Conservation (phyloP, 2,329 filamentous ascomycete species). For the Xylariaceae sp. region DNA sequence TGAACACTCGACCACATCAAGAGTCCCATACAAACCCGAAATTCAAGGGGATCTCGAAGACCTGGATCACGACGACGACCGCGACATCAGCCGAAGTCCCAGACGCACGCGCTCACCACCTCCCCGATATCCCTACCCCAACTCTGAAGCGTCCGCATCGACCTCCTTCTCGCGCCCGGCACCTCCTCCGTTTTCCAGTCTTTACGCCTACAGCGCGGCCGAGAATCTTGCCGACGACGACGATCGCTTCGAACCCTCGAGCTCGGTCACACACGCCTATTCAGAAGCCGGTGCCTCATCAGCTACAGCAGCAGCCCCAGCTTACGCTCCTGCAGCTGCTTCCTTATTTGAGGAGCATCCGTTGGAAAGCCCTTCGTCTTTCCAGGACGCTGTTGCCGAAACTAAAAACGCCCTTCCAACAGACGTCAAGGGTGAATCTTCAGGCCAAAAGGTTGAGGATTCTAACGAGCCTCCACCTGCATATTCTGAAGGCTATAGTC, state of each 20-base stretch:
- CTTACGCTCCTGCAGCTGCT: constrained; percentile 44
- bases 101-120: constrained; percentile 48
- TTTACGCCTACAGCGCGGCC: constrained; percentile 40
- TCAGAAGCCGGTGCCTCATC: constrained; percentile 31
- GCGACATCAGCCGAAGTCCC: constrained; percentile 22
- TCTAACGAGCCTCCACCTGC: constrained; percentile 83
- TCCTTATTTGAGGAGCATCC: constrained; percentile 34
- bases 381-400: constrained; percentile 56
- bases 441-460: constrained; percentile 68
- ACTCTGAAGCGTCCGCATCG: constrained; percentile 48
- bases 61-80: constrained; percentile 22
- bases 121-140: constrained; percentile 57
- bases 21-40: constrained; percentile 22
- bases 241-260: constrained; percentile 27
- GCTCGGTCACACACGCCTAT: constrained; percentile 19
- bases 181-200: constrained; percentile 56
- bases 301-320: constrained; percentile 47
- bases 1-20: constrained; percentile 15
- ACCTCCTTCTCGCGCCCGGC: constrained; percentile 36
- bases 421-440: constrained; percentile 72
- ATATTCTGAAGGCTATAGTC: constrained; percentile 91
- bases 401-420: constrained; percentile 79
- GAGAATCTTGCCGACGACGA: constrained; percentile 28
- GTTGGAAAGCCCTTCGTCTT: constrained; percentile 32
- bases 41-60: constrained; percentile 7